phyloP scores from a whole-genome alignment of 352 stramenopile species.

The Plasmopara muralis region DNA sequence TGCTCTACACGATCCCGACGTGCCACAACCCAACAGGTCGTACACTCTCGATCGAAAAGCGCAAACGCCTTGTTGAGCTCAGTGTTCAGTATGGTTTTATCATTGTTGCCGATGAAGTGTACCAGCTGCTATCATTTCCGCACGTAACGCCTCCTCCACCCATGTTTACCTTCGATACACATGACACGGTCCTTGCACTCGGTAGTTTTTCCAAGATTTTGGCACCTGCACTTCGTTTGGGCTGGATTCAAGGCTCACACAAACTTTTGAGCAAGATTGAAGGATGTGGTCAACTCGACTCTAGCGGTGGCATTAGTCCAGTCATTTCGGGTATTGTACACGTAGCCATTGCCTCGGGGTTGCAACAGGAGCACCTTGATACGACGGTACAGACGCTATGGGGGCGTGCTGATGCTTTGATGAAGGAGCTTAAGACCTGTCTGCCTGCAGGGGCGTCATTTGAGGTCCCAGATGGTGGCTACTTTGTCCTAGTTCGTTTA shows the following conservation, averaged over 20 bases:
- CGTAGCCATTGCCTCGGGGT: slow-evolving; percentile 51
- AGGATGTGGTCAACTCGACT: slow-evolving; percentile 88
- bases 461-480: slow-evolving; percentile 75
- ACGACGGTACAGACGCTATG: slow-evolving; percentile 68
- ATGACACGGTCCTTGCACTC: slow-evolving; percentile 82
- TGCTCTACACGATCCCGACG: slow-evolving; percentile 93
- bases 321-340: slow-evolving; percentile 88
- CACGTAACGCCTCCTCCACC: slow-evolving; percentile 72
- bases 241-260: slow-evolving; percentile 76
- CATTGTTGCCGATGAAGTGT: slow-evolving; percentile 91
- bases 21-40: slow-evolving; percentile 93
- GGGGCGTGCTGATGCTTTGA: slow-evolving; percentile 65
- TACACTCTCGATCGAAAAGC: slow-evolving; percentile 81
- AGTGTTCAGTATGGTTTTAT: slow-evolving; percentile 87
- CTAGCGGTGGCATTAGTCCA: slow-evolving; percentile 88
- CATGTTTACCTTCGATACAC: slow-evolving; percentile 79
- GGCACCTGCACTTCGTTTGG: slow-evolving; percentile 85
- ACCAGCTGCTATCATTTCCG: slow-evolving; percentile 92
- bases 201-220: slow-evolving; percentile 96
- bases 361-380: slow-evolving; percentile 73
- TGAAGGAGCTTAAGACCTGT: slow-evolving; percentile 63
- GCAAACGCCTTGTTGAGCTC: slow-evolving; percentile 83
- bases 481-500: slow-evolving; percentile 86
- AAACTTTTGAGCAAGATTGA: slow-evolving; percentile 71
- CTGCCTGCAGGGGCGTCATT: slow-evolving; percentile 59